phyloP scores from a whole-genome alignment of 306 rosid genomes.

The Ceratonia siliqua region DNA sequence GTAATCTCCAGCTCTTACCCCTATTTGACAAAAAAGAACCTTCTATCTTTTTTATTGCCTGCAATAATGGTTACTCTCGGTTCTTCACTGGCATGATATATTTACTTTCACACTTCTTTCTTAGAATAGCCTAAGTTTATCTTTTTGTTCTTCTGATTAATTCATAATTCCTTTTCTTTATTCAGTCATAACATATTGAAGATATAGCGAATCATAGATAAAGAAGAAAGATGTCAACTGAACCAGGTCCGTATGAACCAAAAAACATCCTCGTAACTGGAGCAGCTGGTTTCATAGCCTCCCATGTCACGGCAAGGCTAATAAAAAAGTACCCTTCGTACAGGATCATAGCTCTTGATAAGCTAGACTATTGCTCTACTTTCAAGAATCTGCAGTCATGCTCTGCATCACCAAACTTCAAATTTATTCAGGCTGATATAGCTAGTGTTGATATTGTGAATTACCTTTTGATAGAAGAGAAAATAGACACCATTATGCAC shows the following conservation, averaged over 20 bases:
- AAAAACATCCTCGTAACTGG: conserved; percentile 70
- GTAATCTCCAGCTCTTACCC: background rate
- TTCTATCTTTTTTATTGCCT: background rate
- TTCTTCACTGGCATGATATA: background rate
- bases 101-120: background rate
- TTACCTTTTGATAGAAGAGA: conserved; percentile 56
- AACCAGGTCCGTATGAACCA: conserved; percentile 48
- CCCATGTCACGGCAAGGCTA: conserved; percentile 64
- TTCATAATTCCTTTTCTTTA: background rate
- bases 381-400: conserved; percentile 55
- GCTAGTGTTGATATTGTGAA: conserved; percentile 62
- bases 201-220: conserved; percentile 22
- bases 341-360: conserved; percentile 69
- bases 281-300: conserved; percentile 77
- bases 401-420: conserved; percentile 55
- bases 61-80: background rate
- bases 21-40: no score
- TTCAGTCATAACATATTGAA: conserved; percentile 28
- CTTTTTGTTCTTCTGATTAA: background rate
- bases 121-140: background rate
- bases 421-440: conserved; percentile 68
- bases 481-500: conserved; percentile 77
- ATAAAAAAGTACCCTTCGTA: conserved; percentile 56
- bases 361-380: conserved; percentile 70
- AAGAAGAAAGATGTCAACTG: conserved; percentile 42